Base-by-base conservation (phyloP, 2,329 filamentous ascomycete genomes). In the Colletotrichum gigasporum region DNA sequence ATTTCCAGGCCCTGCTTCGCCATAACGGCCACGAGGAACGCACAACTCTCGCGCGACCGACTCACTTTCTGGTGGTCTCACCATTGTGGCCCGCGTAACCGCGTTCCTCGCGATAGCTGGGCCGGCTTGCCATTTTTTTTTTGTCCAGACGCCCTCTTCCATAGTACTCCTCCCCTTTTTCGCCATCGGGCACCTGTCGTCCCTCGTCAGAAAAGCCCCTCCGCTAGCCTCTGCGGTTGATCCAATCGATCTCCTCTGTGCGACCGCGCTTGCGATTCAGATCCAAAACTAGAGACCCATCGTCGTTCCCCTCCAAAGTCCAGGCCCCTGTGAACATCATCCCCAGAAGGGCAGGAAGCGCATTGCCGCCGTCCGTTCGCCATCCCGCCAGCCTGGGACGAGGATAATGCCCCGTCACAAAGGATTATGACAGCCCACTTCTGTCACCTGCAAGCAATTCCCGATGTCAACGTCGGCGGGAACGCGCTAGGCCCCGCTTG, bases 11-110 rank as follows among this genome's bases (percentile, higher is more conserved):
- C 50, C 30, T 45, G 26, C 22, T 24, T 54, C 37, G 48, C 56
- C 61, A 64, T 56, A 34, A n/a, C 41, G 45, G 18, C 48, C 61
- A 61, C 48, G 48, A 61, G 48, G 61, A 64, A 64, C 61, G 61
- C 56, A 61, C 28, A 64, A 35, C 20, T 54, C 34, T 64, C 34
- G 41, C 61, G 48, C 61, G 56, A 53, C 35, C 56, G 41, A 42
- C 48, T 34, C 35, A 64, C 41, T 16, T 16, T 26, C 3, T n/a
- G n/a, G 11, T 20, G 48, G 57, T 64, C 56, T 61, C 41, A 64
- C 56, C 32, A 61, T 39, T 30, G 11, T 12, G 12, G 24, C 34
- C 61, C 56, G 34, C 50, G 57, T 39, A 64, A 54, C 48, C 42
- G 61, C 61, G 56, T 60, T 63, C 60, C 55, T 59, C 14, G 22